Evolutionary conservation across 495 filamentous ascomycete species (phyloP).

Genomic region (Ascobolus immersus): DNA sequence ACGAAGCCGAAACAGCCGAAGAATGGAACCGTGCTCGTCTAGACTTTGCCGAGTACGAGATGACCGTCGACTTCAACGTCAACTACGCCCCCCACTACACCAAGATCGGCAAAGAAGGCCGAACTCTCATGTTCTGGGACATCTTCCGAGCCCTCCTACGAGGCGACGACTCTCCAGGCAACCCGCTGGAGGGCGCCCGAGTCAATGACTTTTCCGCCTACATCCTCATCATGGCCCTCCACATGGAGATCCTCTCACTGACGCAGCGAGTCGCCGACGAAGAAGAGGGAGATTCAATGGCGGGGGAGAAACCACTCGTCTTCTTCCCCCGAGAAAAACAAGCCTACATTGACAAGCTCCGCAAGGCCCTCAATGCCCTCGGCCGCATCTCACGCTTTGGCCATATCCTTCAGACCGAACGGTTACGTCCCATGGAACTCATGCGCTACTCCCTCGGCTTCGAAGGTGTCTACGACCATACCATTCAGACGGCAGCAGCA

Average conservation of each 20-base stretch:
- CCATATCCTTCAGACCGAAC: slow-evolving; percentile 6
- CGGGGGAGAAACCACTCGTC: slow-evolving; percentile 6
- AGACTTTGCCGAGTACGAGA: not conserved
- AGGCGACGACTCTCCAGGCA: too few relatives aligned
- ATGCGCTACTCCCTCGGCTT: slow-evolving; percentile 4
- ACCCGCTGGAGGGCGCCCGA: not conserved
- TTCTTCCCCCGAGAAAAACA: slow-evolving; percentile 8
- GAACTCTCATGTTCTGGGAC: too few relatives aligned
- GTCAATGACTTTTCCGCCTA: slow-evolving; percentile 10
- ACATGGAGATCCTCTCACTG: slow-evolving; percentile 13
- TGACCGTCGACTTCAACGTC: too few relatives aligned
- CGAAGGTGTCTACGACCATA: not conserved
- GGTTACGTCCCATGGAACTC: not conserved
- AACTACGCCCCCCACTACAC: too few relatives aligned
- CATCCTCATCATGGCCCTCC: slow-evolving; percentile 10
- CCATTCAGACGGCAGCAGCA: slow-evolving; percentile 3
- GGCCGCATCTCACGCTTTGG: slow-evolving; percentile 11
- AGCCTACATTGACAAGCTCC: slow-evolving; percentile 6
- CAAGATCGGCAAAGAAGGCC: too few relatives aligned
- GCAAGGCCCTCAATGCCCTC: slow-evolving; percentile 10
- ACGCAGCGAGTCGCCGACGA: slow-evolving; percentile 12
- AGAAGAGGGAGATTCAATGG: slow-evolving; percentile 4
- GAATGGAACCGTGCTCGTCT: slow-evolving; percentile 6
- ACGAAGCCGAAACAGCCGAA: slow-evolving; percentile 11
- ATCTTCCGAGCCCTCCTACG: not conserved